Conservation (phyloP, 371 early-diverging fungal species). For the Mortierella sp. region DNA sequence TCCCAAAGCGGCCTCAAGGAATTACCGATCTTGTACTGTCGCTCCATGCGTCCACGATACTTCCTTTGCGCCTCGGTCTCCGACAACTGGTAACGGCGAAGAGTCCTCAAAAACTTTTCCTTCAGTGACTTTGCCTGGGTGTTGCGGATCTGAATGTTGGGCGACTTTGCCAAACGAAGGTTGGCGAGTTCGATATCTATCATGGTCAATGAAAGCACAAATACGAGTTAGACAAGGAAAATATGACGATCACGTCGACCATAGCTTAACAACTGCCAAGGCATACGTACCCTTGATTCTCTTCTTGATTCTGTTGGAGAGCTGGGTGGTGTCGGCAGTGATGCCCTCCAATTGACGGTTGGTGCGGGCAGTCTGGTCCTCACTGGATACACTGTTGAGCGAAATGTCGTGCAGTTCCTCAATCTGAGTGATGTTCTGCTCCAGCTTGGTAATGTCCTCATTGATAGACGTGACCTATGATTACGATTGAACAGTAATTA, state of each 20-base stretch:
- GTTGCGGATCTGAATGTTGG: slow-evolving; percentile 40
- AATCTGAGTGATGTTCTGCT: slow-evolving; percentile 74
- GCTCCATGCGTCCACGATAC: slow-evolving; percentile 86
- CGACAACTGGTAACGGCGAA: slow-evolving; percentile 85
- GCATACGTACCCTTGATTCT: slow-evolving; percentile 67
- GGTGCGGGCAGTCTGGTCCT: slow-evolving; percentile 74
- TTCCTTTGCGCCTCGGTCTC: slow-evolving; percentile 87
- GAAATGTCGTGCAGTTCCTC: slow-evolving; percentile 79
- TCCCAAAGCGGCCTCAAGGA: neutral
- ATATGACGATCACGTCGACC: too few species aligned
- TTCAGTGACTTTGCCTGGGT: slow-evolving; percentile 78
- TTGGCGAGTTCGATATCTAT: slow-evolving; percentile 49
- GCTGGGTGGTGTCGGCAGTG: slow-evolving; percentile 74
- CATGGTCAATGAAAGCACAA: neutral
- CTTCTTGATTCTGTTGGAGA: slow-evolving; percentile 72
- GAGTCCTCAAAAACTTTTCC: slow-evolving; percentile 86
- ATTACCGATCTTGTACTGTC: slow-evolving; percentile 88
- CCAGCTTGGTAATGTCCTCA: slow-evolving; percentile 73
- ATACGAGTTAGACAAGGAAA: too few species aligned
- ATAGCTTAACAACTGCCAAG: slow-evolving; percentile 44
- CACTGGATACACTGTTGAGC: slow-evolving; percentile 73
- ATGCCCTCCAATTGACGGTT: slow-evolving; percentile 75
- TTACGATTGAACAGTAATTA: neutral
- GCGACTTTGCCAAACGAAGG: slow-evolving; percentile 36
- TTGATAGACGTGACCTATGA: slow-evolving; percentile 76